Percentiles rank a stretch among this genome's conserved stretches.
These are phyloP conservation scores for Colletotrichum filicis DNA, from an alignment of 2,329 filamentous ascomycete species.

Conservation along the genomic window DNA sequence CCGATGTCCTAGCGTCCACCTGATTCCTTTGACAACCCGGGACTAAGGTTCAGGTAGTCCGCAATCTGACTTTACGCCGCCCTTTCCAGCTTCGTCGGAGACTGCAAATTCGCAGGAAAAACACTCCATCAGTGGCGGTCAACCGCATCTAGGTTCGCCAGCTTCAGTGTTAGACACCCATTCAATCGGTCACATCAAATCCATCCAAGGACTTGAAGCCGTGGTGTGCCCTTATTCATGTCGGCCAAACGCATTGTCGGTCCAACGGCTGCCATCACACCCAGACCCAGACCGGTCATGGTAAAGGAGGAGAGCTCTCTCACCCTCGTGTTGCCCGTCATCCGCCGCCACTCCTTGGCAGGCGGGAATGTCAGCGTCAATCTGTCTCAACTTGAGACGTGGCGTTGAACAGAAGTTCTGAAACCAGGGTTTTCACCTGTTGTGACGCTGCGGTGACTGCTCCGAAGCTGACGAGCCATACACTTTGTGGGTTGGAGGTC, in stretches of 20 bases:
- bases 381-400: slow-evolving; percentile 8
- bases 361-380: neutral
- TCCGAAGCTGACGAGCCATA: slow-evolving; percentile 40
- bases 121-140: slow-evolving; percentile 22
- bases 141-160: slow-evolving; percentile 1
- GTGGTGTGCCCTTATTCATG: neutral
- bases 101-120: neutral
- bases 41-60: slow-evolving; percentile 2
- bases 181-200: neutral
- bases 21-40: slow-evolving; percentile 14
- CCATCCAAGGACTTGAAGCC: neutral
- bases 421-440: slow-evolving; percentile 40
- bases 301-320: slow-evolving; percentile 16
- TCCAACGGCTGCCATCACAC: slow-evolving; percentile 42
- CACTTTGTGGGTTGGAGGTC: slow-evolving; percentile 41
- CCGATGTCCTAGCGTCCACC: slow-evolving; percentile 16
- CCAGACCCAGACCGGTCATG: slow-evolving; percentile 42
- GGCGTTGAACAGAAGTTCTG: neutral
- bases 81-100: neutral
- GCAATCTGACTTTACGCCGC: neutral
- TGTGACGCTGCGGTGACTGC: slow-evolving; percentile 38
- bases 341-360: neutral
- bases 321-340: neutral
- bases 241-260: slow-evolving; percentile 38
- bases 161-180: neutral